phyloP scores from a whole-genome alignment of 768 basidiomycete genomes.

The Xanthoconium stramineum region DNA sequence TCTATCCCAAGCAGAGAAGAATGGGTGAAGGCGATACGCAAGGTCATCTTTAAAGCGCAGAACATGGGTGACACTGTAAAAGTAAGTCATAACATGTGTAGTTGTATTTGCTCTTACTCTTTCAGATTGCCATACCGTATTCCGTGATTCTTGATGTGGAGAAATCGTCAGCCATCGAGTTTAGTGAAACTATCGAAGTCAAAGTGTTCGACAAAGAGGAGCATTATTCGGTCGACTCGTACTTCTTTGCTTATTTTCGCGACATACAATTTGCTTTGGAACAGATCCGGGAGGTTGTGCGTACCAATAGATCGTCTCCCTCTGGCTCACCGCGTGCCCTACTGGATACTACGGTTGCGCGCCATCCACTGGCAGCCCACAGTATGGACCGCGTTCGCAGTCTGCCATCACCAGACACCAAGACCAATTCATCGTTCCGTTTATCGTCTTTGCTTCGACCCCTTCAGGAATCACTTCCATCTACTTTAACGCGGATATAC shows the following conservation, averaged over 20 bases:
- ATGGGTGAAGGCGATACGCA: slow-evolving; percentile 94
- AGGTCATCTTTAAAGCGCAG: slow-evolving; percentile 93
- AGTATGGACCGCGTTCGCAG: slow-evolving; percentile 41
- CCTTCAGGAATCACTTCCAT: slow-evolving; percentile 54
- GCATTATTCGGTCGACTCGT: slow-evolving; percentile 76
- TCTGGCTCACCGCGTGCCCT: slow-evolving; percentile 30
- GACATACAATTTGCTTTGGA: slow-evolving; percentile 74
- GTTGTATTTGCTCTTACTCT: slow-evolving; percentile 3
- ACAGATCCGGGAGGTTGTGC: slow-evolving; percentile 76
- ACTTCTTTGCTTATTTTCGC: slow-evolving; percentile 94
- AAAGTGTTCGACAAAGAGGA: slow-evolving; percentile 83
- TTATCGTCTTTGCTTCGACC: slow-evolving; percentile 65
- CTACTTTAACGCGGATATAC: slow-evolving; percentile 34
- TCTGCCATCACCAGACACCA: slow-evolving; percentile 33
- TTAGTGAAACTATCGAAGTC: slow-evolving; percentile 94
- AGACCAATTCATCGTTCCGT: slow-evolving; percentile 50
- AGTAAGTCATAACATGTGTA: slow-evolving; percentile 38
- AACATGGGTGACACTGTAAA: slow-evolving; percentile 96
- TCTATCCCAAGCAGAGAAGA: slow-evolving; percentile 83
- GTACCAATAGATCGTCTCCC: slow-evolving; percentile 43
- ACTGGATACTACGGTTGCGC: slow-evolving; percentile 58
- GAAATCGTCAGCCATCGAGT: slow-evolving; percentile 85
- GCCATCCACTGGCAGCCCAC: slow-evolving; percentile 26
- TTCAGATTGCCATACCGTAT: slow-evolving; percentile 90
- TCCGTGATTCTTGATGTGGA: slow-evolving; percentile 87